phyloP scores from a whole-genome alignment of 331 rosid genomes.

The Spiraea crenata region DNA sequence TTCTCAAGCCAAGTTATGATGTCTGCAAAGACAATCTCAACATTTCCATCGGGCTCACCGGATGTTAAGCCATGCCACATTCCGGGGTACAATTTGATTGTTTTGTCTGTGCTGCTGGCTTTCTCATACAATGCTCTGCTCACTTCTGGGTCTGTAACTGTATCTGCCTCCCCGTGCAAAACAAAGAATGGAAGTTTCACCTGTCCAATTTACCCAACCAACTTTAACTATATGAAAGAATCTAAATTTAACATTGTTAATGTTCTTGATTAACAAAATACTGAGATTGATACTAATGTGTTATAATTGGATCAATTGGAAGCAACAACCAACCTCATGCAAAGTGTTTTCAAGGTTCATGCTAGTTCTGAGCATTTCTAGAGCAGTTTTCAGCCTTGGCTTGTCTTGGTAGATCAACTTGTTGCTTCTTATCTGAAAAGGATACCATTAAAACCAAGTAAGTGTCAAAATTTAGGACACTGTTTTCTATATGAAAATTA shows the following conservation, averaged over 20 bases:
- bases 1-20: conserved; percentile 68
- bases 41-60: conserved; percentile 81
- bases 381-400: conserved; percentile 67
- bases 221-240: neutral
- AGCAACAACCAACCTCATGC: conserved; percentile 38
- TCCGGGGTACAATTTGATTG: conserved; percentile 67
- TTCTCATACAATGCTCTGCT: conserved; percentile 66
- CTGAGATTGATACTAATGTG: neutral
- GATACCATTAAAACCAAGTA: neutral
- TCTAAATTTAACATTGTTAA: neutral
- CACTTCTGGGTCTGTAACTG: conserved; percentile 81
- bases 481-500: too few species aligned
- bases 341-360: conserved; percentile 46
- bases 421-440: conserved; percentile 55
- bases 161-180: conserved; percentile 84
- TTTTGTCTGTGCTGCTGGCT: conserved; percentile 78
- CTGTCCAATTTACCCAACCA: conserved; percentile 25
- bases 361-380: conserved; percentile 66
- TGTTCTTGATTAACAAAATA: too few species aligned
- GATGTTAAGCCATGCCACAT: conserved; percentile 93
- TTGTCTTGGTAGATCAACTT: conserved; percentile 69
- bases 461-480: too few species aligned
- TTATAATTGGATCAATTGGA: neutral
- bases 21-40: conserved; percentile 62
- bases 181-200: conserved; percentile 77